Percentiles rank a stretch among this genome's conserved stretches.
Conservation (phyloP, 176 grass and related monocot species). For the Cenchrus purpureus region DNA sequence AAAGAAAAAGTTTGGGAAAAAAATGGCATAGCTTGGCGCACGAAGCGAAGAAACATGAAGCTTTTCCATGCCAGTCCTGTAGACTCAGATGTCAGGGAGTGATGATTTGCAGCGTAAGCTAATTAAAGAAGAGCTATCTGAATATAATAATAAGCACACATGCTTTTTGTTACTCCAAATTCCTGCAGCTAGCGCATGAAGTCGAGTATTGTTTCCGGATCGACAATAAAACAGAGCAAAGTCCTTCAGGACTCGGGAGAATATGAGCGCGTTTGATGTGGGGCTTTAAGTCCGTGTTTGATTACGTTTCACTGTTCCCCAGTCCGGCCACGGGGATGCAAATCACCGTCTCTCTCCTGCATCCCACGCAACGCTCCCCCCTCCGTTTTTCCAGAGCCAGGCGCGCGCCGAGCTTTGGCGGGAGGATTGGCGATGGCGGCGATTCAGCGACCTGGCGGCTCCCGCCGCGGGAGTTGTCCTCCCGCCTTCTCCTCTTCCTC, state of each 20-base stretch:
- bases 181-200: background rate
- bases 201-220: background rate
- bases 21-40: background rate
- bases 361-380: too few species aligned
- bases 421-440: too few species aligned
- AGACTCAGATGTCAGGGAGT: background rate
- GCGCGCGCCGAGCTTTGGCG: too few species aligned
- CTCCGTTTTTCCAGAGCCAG: too few species aligned
- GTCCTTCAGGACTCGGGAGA: background rate
- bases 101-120: background rate
- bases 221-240: background rate
- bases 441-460: too few species aligned
- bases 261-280: background rate
- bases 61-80: slow-evolving; percentile 1
- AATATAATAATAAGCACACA: background rate
- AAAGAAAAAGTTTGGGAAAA: background rate
- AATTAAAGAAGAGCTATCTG: background rate
- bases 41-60: slow-evolving; percentile 11
- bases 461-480: too few species aligned
- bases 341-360: too few species aligned
- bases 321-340: too few species aligned
- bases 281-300: too few species aligned
- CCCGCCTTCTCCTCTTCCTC: too few species aligned
- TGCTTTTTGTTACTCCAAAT: background rate
- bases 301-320: too few species aligned